phyloP scores from a whole-genome alignment of 495 filamentous ascomycete genomes.

The Penicillium canariense region DNA sequence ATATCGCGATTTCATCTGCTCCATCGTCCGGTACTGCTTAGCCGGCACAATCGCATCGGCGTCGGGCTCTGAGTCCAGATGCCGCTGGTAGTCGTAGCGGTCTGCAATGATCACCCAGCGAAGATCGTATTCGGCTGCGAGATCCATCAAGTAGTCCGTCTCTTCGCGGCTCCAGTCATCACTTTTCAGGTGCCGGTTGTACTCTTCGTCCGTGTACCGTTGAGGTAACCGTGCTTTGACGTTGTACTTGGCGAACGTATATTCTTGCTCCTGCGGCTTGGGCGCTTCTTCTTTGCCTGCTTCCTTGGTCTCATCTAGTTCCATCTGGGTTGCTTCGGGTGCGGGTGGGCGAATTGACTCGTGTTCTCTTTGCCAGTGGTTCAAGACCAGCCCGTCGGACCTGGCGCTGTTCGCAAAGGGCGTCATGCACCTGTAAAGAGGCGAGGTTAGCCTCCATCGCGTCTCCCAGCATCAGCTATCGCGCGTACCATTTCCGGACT shows the following conservation, averaged over 20 bases:
- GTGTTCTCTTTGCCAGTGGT: conserved; percentile 61
- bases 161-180: conserved; percentile 86
- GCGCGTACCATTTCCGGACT: conserved; percentile 52
- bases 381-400: conserved; percentile 54
- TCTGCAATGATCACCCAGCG: conserved; percentile 92
- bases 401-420: conserved; percentile 61
- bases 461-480: neutral
- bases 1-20: conserved; percentile 89
- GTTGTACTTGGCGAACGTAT: conserved; percentile 76
- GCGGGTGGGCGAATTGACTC: conserved; percentile 40
- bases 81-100: conserved; percentile 76
- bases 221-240: conserved; percentile 68
- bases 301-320: conserved; percentile 29
- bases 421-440: conserved; percentile 44
- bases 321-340: conserved; percentile 33
- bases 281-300: conserved; percentile 35
- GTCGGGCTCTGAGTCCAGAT: conserved; percentile 37
- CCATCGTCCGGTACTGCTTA: conserved; percentile 61
- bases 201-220: conserved; percentile 79
- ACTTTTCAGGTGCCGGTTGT: conserved; percentile 68
- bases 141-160: conserved; percentile 81
- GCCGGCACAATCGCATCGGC: conserved; percentile 40
- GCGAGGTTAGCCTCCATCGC: neutral
- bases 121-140: conserved; percentile 73
- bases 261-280: conserved; percentile 33